Evolutionary conservation across 768 basidiomycete species (phyloP).

Genomic region (Suillus weaverae): DNA sequence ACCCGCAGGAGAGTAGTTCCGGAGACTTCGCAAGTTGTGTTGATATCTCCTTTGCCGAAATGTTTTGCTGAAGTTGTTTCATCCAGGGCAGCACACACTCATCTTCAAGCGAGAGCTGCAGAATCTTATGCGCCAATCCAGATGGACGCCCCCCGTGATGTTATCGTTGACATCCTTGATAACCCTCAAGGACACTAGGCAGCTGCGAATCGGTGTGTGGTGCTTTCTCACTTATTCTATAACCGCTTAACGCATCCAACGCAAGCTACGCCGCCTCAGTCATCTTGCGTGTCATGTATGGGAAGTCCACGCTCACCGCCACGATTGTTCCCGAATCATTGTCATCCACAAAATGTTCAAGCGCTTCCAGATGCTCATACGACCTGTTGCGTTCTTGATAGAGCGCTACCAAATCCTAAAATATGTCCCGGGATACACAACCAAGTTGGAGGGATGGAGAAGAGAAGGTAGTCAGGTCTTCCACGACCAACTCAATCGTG

Average conservation of each 20-base stretch:
- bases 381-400: constrained; percentile 36
- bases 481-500: constrained; percentile 49
- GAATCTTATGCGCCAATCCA: constrained; percentile 50
- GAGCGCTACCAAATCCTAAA: constrained; percentile 39
- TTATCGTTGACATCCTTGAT: constrained; percentile 31
- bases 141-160: constrained; percentile 34
- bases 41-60: not conserved
- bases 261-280: constrained; percentile 33
- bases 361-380: constrained; percentile 37
- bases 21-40: constrained; percentile 56
- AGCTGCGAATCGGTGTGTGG: constrained; percentile 45
- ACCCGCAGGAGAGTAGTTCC: constrained; percentile 57
- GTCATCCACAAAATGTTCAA: constrained; percentile 33
- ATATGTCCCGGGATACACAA: constrained; percentile 63
- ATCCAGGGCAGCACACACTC: constrained; percentile 54
- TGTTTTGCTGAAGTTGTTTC: not conserved
- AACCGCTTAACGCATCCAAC: constrained; percentile 18
- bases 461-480: constrained; percentile 55
- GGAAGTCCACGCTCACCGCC: constrained; percentile 32
- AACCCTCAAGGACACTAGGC: constrained; percentile 46
- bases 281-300: constrained; percentile 34
- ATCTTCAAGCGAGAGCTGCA: constrained; percentile 54
- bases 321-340: constrained; percentile 31
- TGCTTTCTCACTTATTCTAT: constrained; percentile 48
- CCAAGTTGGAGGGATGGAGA: constrained; percentile 56